phyloP scores from a whole-genome alignment of 305 asterid species.

The Rubia peregrina region DNA sequence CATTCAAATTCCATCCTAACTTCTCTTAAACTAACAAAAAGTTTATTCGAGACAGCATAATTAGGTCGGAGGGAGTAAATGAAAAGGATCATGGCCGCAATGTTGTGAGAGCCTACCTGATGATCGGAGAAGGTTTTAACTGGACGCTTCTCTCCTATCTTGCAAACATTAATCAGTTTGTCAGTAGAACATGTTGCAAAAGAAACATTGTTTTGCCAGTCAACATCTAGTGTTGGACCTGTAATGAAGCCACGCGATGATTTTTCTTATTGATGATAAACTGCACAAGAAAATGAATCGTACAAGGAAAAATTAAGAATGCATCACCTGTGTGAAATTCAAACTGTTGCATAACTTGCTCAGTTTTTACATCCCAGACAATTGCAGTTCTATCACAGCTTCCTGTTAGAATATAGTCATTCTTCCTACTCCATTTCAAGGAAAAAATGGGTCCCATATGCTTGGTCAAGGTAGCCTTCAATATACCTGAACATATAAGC shows the following conservation, averaged over 20 bases:
- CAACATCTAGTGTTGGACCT: slow-evolving; percentile 30
- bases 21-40: background rate
- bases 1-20: background rate
- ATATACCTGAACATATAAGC: slow-evolving; percentile 20
- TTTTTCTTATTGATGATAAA: background rate
- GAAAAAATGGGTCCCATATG: slow-evolving; percentile 28
- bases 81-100: background rate
- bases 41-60: background rate
- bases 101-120: slow-evolving; percentile 22
- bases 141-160: slow-evolving; percentile 22
- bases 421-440: slow-evolving; percentile 31
- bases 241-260: background rate
- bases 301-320: background rate
- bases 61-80: no score
- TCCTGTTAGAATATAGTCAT: slow-evolving; percentile 27
- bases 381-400: slow-evolving; percentile 27
- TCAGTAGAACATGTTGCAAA: slow-evolving; percentile 36
- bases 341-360: slow-evolving; percentile 17
- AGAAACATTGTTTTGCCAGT: slow-evolving; percentile 26
- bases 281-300: slow-evolving; percentile 1
- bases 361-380: slow-evolving; percentile 29
- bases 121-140: slow-evolving; percentile 25
- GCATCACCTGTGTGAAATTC: slow-evolving; percentile 26
- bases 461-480: slow-evolving; percentile 22
- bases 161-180: slow-evolving; percentile 24